Evolutionary conservation across 805 yeast genomes (phyloP), one percentile per base, ranked within the genome.

Genomic region (Saturnispora hagleri): DNA sequence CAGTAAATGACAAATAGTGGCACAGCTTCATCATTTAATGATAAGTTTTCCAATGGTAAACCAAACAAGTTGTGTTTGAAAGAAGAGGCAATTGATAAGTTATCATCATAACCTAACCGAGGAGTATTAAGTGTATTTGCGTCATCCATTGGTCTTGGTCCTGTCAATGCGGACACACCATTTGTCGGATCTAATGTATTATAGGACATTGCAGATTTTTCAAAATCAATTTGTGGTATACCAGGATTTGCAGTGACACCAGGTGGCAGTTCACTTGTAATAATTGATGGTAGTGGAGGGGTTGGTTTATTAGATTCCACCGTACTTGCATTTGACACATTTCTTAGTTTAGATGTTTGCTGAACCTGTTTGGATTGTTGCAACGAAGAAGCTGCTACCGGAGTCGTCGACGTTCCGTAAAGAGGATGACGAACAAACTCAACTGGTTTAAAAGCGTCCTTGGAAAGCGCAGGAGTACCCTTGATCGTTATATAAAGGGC

Each of bases 1-100:
- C 97, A 90, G 62, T 84, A 87, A 56, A 84, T 82, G 10, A 93
- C 99, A 47, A 93, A 79, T 17, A 85, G 76, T 1, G 99, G 99
- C 5, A 93, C 97, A 66, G 87, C 84, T 57, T 88, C 96, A 51
- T 89, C 91, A 56, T 95, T 97, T 58, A 77, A 81, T 55, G 82
- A 84, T 18, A 89, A 80, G 43, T 88, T 69, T 53, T 85, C 95
- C n/a, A 93, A 74, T 1, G 95, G 84, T 0, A 84, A 81, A 0
- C 97, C 97, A 68, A 88, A 93, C 0, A 95, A 81, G 35, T 43
- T 48, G 27, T 41, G 49, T 17, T 40, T 33, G 5, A 20, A 17
- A 17, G 51, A 45, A 8, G 46, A 53, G 26, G 45, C 47, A 12
- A 40, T 40, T 13, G 47, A 34, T 33, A 26, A 20, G 12, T 7